Percentiles rank a stretch among this genome's conserved stretches.
Conservation (phyloP, 2,329 filamentous ascomycete genomes). For the Ophiostoma piceae region DNA sequence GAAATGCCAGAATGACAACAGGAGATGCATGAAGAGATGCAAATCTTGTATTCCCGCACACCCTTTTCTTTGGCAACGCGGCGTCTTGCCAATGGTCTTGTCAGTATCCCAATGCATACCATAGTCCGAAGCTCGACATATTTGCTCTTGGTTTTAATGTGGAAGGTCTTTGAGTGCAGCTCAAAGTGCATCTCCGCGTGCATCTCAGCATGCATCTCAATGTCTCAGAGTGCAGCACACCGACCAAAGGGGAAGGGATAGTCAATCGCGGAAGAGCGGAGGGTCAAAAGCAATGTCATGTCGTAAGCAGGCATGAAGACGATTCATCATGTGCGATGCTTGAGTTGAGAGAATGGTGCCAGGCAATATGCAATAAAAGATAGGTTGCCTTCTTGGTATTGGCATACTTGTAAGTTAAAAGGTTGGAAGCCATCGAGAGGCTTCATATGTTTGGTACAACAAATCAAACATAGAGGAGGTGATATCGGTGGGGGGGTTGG, state of each 20-base stretch:
- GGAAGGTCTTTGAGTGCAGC: background rate
- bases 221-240: background rate
- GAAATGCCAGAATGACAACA: background rate
- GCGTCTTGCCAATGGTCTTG: background rate
- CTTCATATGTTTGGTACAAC: background rate
- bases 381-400: background rate
- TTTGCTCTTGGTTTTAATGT: background rate
- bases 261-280: background rate
- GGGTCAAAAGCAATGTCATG: background rate
- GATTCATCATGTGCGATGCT: background rate
- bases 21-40: background rate
- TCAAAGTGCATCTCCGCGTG: background rate
- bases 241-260: background rate
- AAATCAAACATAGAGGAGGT: background rate
- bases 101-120: background rate
- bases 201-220: no score
- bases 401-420: background rate
- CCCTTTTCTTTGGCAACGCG: background rate
- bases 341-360: background rate
- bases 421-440: background rate
- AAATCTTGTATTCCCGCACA: background rate
- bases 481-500: background rate
- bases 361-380: background rate
- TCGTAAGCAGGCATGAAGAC: background rate
- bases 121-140: background rate